These are phyloP conservation scores for Colletotrichum paranaense DNA, from an alignment of 2,329 filamentous ascomycete genomes.

Conservation along the genomic window DNA sequence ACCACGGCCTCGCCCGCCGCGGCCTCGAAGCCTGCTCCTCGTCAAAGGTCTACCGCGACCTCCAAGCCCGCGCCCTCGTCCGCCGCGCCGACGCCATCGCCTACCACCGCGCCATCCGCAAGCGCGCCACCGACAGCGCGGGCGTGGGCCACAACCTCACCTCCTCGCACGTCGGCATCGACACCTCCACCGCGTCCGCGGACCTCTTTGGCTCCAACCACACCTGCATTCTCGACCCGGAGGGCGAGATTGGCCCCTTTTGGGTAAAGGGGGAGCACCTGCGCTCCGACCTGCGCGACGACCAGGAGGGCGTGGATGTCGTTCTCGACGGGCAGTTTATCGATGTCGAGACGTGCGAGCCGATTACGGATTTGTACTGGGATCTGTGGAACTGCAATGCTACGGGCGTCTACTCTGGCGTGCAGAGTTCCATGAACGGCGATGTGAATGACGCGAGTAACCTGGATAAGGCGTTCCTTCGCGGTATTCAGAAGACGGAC, in stretches of 20 bases:
- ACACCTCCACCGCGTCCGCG: conserved; percentile 6
- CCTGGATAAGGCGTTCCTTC: conserved; percentile 26
- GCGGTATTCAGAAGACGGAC: conserved; percentile 38
- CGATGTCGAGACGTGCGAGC: conserved; percentile 32
- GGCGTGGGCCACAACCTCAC: conserved; percentile 12
- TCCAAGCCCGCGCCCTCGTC: conserved; percentile 21
- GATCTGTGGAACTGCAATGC: conserved; percentile 42
- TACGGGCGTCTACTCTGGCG: conserved; percentile 55
- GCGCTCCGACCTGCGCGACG: conserved; percentile 25
- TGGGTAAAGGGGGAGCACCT: conserved; percentile 41
- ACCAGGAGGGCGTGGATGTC: conserved; percentile 24
- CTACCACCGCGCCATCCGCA: conserved; percentile 22
- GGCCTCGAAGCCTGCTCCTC: conserved; percentile 13
- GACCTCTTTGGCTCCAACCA: conserved; percentile 48
- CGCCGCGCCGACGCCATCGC: conserved; percentile 19
- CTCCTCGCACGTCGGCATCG: conserved; percentile 10
- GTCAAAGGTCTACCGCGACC: conserved; percentile 15
- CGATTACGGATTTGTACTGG: conserved; percentile 32
- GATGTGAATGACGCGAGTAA: conserved; percentile 15
- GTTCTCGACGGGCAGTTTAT: conserved; percentile 30
- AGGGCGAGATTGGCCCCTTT: conserved; percentile 61
- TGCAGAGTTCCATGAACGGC: conserved; percentile 38
- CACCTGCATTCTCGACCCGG: conserved; percentile 57
- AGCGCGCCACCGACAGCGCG: conserved; percentile 19
- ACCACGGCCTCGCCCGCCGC: conserved; percentile 24